Evolutionary conservation across 306 rosid species (phyloP).

Genomic region (Trifolium dubium): DNA sequence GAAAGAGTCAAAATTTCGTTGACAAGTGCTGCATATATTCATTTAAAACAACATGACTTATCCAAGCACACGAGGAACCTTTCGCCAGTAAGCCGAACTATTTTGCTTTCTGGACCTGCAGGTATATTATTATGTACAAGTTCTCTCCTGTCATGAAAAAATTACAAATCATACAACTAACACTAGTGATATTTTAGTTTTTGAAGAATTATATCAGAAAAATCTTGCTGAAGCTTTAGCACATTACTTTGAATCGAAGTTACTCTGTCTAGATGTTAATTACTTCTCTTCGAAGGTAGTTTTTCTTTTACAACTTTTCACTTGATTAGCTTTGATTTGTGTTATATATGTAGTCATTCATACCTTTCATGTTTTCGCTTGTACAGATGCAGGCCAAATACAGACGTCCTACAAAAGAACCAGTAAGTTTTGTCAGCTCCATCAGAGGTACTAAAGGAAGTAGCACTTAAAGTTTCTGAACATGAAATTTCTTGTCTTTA

Average conservation of each 20-base stretch:
- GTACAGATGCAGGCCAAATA: constrained; percentile 79
- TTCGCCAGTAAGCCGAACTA: constrained; percentile 74
- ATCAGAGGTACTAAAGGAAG: constrained; percentile 58
- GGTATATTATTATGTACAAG: constrained; percentile 49
- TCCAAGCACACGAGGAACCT: constrained; percentile 82
- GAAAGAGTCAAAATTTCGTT: constrained; percentile 64
- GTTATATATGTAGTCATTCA: constrained; percentile 28
- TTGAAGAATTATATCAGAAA: constrained; percentile 76
- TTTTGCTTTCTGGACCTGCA: constrained; percentile 84
- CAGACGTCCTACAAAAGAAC: constrained; percentile 65
- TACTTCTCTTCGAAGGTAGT: constrained; percentile 80
- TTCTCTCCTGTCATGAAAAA: not conserved
- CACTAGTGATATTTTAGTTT: constrained; percentile 11
- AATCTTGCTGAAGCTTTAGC: constrained; percentile 83
- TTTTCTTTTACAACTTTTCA: constrained; percentile 10
- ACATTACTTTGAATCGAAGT: constrained; percentile 65
- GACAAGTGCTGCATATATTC: constrained; percentile 76
- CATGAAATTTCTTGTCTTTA: not conserved
- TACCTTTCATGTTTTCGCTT: constrained; percentile 39
- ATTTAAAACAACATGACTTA: constrained; percentile 62
- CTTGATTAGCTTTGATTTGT: constrained; percentile 28
- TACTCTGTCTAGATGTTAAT: constrained; percentile 70
- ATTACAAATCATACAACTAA: constrained; percentile 22
- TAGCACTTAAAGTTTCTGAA: constrained; percentile 18
- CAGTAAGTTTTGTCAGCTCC: constrained; percentile 54